A percentile compares a stretch with the other conserved stretches of the same genome.
Conservation (phyloP, 1,139 yeast species). For the Arxiozyma heterogenica region DNA sequence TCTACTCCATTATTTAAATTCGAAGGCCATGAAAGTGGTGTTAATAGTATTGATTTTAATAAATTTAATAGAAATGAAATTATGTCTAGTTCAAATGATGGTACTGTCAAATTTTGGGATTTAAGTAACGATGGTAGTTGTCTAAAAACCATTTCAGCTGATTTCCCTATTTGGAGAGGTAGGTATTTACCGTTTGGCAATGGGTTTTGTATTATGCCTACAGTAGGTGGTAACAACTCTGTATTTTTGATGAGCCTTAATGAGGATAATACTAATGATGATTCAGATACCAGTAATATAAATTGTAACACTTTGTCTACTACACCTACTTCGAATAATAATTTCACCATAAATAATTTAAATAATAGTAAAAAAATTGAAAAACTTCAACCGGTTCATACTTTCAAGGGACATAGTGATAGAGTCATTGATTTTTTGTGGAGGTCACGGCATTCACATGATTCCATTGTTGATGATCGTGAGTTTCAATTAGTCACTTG, state of each 20-base stretch:
- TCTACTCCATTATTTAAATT: slow-evolving; percentile 62
- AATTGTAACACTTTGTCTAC: not conserved
- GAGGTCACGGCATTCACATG: slow-evolving; percentile 51
- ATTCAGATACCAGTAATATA: slow-evolving; percentile 11
- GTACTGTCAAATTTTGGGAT: slow-evolving; percentile 84
- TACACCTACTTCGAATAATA: not conserved
- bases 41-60: slow-evolving; percentile 82
- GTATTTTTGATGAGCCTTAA: slow-evolving; percentile 54
- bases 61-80: slow-evolving; percentile 49
- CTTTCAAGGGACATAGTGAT: slow-evolving; percentile 74
- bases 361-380: slow-evolving; percentile 10
- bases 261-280: slow-evolving; percentile 24
- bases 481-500: slow-evolving; percentile 89
- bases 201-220: slow-evolving; percentile 88
- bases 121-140: slow-evolving; percentile 41
- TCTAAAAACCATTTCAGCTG: slow-evolving; percentile 53
- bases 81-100: slow-evolving; percentile 79
- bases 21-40: slow-evolving; percentile 69
- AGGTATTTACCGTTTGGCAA: slow-evolving; percentile 74
- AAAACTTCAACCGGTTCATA: slow-evolving; percentile 48
- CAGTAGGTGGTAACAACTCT: slow-evolving; percentile 75
- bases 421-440: slow-evolving; percentile 83
- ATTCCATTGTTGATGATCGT: slow-evolving; percentile 49
- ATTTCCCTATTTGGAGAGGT: slow-evolving; percentile 83
- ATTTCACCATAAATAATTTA: not conserved